phyloP scores from a whole-genome alignment of 306 rosid species.

The Potentilla sterilis region DNA sequence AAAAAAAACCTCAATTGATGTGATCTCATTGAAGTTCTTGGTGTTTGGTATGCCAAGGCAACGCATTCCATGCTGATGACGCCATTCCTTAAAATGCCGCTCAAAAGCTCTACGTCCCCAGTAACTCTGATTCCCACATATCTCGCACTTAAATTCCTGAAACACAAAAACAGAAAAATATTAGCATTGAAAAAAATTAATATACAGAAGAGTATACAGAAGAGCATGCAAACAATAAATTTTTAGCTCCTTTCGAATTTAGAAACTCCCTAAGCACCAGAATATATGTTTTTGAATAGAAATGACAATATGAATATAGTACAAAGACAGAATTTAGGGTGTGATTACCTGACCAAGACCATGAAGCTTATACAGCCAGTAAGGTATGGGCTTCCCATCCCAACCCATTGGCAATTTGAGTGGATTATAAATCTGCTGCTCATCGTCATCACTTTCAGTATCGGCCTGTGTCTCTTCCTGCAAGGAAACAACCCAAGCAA shows the following conservation, averaged over 20 bases:
- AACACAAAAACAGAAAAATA: conserved; percentile 21
- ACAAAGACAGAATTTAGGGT: neutral
- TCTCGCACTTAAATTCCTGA: conserved; percentile 97
- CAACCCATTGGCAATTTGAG: conserved; percentile 98
- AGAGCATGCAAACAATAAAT: neutral
- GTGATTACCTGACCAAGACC: conserved; percentile 89
- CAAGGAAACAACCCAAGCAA: conserved; percentile 21
- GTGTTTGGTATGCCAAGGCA: conserved; percentile 99
- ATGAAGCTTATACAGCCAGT: conserved; percentile 96
- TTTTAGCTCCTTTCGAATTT: neutral
- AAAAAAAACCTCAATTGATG: conserved; percentile 77
- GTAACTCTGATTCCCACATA: conserved; percentile 98
- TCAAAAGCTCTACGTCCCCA: conserved; percentile 99
- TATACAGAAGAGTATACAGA: neutral
- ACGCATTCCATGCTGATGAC: conserved; percentile 99
- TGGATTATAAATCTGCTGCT: conserved; percentile 97
- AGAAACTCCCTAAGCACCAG: neutral
- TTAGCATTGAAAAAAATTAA: neutral
- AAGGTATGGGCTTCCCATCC: conserved; percentile 99
- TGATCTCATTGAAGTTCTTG: conserved; percentile 93
- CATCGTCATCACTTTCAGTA: conserved; percentile 91
- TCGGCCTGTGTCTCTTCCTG: conserved; percentile 96
- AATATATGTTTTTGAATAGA: neutral
- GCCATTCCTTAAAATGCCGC: conserved; percentile 98
- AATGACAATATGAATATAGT: neutral